phyloP scores from a whole-genome alignment of 306 rosid genomes.

The Vigna angularis region DNA sequence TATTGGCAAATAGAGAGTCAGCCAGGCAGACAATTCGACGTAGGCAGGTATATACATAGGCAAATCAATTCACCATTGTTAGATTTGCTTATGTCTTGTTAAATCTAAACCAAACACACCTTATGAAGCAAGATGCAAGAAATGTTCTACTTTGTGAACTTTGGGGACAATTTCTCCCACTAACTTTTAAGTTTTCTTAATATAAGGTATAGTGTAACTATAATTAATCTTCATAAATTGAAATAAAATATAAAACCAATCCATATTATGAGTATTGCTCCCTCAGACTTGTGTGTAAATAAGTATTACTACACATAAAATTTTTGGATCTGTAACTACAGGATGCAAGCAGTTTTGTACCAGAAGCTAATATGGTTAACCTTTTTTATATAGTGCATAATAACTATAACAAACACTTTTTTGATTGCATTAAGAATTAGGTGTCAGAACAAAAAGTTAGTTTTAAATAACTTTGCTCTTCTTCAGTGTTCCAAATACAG shows the following conservation, averaged over 20 bases:
- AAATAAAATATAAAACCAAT: too few relatives aligned
- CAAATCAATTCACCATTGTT: not conserved
- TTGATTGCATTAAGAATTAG: not conserved
- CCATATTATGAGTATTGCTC: too few relatives aligned
- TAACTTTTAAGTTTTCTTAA: too few relatives aligned
- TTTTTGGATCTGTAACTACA: too few relatives aligned
- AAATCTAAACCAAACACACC: constrained; percentile 10
- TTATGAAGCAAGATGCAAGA: too few relatives aligned
- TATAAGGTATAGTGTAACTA: too few relatives aligned
- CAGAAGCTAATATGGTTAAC: not conserved
- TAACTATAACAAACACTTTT: not conserved
- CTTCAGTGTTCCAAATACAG: not conserved
- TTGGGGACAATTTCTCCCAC: too few relatives aligned
- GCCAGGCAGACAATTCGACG: constrained; percentile 98
- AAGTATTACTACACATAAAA: too few relatives aligned
- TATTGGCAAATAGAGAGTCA: constrained; percentile 95
- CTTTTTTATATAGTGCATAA: not conserved
- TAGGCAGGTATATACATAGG: constrained; percentile 72
- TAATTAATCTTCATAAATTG: too few relatives aligned
- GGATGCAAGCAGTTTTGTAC: not conserved
- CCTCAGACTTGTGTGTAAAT: too few relatives aligned
- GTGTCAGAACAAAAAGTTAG: not conserved
- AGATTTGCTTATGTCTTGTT: constrained; percentile 20
- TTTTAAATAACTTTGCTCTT: not conserved
- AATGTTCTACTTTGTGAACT: too few relatives aligned